These are phyloP conservation scores for Wickerhamiella vanderwaltii DNA, from an alignment of 805 yeast genomes.

Conservation along the genomic window DNA sequence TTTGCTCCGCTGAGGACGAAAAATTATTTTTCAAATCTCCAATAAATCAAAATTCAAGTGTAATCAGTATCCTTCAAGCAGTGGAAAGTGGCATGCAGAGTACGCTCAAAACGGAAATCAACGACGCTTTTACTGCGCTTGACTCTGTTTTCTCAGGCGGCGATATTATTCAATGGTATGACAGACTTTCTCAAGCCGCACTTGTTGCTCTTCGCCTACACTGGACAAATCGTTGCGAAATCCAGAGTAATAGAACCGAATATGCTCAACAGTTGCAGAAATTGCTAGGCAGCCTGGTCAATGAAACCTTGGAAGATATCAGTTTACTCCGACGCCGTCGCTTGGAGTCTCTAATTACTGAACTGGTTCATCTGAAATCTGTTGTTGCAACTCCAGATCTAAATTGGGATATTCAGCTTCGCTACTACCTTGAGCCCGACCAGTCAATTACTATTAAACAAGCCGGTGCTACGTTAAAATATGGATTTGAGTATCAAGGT, in stretches of 20 bases:
- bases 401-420: constrained; percentile 4
- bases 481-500: constrained; percentile 80
- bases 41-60: constrained; percentile 30
- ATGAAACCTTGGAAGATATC: constrained; percentile 25
- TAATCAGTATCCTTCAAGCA: constrained; percentile 50
- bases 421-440: neutral
- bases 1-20: constrained; percentile 61
- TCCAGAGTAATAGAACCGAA: neutral
- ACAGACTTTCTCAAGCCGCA: constrained; percentile 42
- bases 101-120: constrained; percentile 34
- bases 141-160: constrained; percentile 14
- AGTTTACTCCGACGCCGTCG: constrained; percentile 31
- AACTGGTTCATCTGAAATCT: constrained; percentile 40
- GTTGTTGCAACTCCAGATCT: neutral
- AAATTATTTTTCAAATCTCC: constrained; percentile 31
- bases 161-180: constrained; percentile 29
- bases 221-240: neutral
- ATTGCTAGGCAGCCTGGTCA: constrained; percentile 24
- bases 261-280: neutral
- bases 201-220: constrained; percentile 16
- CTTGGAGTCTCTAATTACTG: constrained; percentile 52
- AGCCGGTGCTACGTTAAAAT: constrained; percentile 29
- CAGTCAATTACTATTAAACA: constrained; percentile 1
- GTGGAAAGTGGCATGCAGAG: constrained; percentile 44
- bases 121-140: constrained; percentile 26